Evolutionary conservation across 768 basidiomycete genomes (phyloP), one percentile per base, ranked within the genome.

Genomic region (Imleria badia): DNA sequence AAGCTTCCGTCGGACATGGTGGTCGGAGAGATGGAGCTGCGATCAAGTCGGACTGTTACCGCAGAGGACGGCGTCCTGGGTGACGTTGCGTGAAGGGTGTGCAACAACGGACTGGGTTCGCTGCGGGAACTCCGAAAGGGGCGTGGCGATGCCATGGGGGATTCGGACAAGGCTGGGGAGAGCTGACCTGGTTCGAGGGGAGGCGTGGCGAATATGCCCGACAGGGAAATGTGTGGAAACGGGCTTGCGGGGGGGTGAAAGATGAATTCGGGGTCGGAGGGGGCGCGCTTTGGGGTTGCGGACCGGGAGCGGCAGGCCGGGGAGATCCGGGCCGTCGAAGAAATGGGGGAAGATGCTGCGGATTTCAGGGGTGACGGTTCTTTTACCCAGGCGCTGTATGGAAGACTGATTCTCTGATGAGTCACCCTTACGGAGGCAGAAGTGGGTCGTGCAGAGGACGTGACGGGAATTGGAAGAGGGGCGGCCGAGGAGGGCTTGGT

Each of bases 1-100:
- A 66, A 26, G 33, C 62, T 64, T 19, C 56, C 60, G 35, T 66
- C 64, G 44, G 66, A 68, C 56, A 60, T 61, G 6, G 58, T 47
- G 40, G 66, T 63, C 10, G 66, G 63, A 40, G 57, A 63, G 23
- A 65, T 15, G n/a, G 52, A 10, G 34, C 58, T 66, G 53, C 63
- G 66, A 57, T 66, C 66, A 67, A 57, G 45, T 2, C 33, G 41
- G 33, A 59, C 54, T 23, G 53, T 49, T 20, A 65, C 60, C 35
- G 55, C 36, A 12, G 59, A 52, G 22, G 53, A 56, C 22, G 58
- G 58, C 7, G 55, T 52, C 29, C 38, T 60, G 45, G 64, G 44
- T 49, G 51, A 49, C 36, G 29, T 26, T 2, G 61, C 51, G 45
- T 43, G 57, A 33, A 34, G n/a, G 2, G 63, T 33, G 48, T 46